phyloP scores from a whole-genome alignment of 768 basidiomycete genomes.

The Boletus rex-veris region DNA sequence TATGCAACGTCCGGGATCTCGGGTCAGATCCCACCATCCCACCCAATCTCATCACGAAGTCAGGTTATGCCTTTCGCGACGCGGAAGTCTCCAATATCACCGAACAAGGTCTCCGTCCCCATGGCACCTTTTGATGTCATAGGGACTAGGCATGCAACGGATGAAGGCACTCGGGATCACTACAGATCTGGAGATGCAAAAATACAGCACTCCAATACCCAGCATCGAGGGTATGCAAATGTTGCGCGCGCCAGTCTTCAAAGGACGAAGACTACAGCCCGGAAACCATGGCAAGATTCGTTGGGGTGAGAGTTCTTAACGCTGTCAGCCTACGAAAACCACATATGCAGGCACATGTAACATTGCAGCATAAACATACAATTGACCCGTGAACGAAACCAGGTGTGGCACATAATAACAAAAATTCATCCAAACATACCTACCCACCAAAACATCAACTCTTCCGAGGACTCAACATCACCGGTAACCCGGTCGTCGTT shows the following conservation, averaged over 20 bases:
- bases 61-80: slow-evolving; percentile 58
- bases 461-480: too few species aligned
- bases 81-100: slow-evolving; percentile 79
- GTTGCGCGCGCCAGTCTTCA: slow-evolving; percentile 58
- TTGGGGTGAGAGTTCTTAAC: slow-evolving; percentile 32
- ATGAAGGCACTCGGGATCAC: slow-evolving; percentile 61
- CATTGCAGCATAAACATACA: too few species aligned
- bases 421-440: too few species aligned
- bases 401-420: too few species aligned
- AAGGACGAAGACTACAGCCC: slow-evolving; percentile 68
- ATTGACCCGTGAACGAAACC: too few species aligned
- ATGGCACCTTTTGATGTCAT: slow-evolving; percentile 1
- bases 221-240: slow-evolving; percentile 60
- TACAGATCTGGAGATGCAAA: slow-evolving; percentile 72
- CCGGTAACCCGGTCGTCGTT: too few species aligned
- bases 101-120: slow-evolving; percentile 49
- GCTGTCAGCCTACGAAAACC: too few species aligned
- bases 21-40: slow-evolving; percentile 54
- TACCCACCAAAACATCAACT: too few species aligned
- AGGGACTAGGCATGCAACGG: slow-evolving; percentile 22
- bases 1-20: slow-evolving; percentile 72
- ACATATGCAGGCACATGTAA: too few species aligned
- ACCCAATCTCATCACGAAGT: slow-evolving; percentile 52
- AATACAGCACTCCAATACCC: slow-evolving; percentile 66
- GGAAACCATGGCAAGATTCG: slow-evolving; percentile 72